Conservation (phyloP, 78 protist species). For the Abeoforma whisleri region DNA sequence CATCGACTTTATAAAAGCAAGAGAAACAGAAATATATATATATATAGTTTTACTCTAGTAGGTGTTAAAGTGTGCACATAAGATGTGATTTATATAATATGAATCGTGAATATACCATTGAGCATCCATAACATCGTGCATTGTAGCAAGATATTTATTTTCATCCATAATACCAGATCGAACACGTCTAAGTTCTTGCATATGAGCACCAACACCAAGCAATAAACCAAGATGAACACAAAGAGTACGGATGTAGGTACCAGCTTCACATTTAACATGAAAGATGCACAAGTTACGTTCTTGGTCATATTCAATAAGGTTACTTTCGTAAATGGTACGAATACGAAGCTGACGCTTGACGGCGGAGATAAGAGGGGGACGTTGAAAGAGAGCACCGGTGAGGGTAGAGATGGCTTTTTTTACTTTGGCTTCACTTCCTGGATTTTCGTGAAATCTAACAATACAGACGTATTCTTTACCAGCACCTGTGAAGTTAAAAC, state of each 20-base stretch:
- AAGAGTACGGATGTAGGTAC: conserved; percentile 99
- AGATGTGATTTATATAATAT: neutral
- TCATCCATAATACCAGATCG: conserved; percentile 81
- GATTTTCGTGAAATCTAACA: conserved; percentile 80
- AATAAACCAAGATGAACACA: conserved; percentile 97
- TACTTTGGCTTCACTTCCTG: conserved; percentile 51
- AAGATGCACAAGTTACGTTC: conserved; percentile 88
- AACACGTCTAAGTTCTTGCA: conserved; percentile 94
- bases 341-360: conserved; percentile 92
- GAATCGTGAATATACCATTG: too few species aligned
- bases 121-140: conserved; percentile 99
- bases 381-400: conserved; percentile 89
- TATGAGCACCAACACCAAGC: conserved; percentile 95
- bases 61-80: neutral
- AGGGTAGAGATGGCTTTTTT: neutral
- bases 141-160: conserved; percentile 79
- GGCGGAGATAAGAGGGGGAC: conserved; percentile 98
- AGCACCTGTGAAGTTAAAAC: neutral
- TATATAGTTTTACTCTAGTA: neutral
- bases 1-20: too few species aligned
- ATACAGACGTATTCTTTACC: conserved; percentile 97
- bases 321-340: conserved; percentile 87
- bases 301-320: conserved; percentile 85
- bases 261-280: conserved; percentile 97
- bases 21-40: too few species aligned